Evolutionary conservation across 2,329 filamentous ascomycete genomes (phyloP), one percentile per base, ranked within the genome.

Genomic region (Lecanicillium sp.): DNA sequence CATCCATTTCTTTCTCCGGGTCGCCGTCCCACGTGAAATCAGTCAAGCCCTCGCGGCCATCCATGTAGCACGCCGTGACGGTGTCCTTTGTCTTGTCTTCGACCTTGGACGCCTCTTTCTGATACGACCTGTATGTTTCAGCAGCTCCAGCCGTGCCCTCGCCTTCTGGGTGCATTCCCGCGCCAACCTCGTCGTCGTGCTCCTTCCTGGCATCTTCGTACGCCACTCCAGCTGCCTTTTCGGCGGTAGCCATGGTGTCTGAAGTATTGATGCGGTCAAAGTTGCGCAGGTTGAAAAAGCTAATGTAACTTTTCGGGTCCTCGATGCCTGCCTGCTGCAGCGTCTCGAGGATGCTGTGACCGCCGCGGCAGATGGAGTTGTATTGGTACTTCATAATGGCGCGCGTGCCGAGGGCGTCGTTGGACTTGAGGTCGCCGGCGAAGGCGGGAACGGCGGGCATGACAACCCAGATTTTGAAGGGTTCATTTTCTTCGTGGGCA

Each of bases 381-480:
- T 92, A 90, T 55, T 92, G 86, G 58, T 84, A 90, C 56, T 92
- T 85, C 83, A 92, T 89, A 52, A 94, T 90, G 5, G 85, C 87
- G 27, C 87, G 71, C 0, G 86, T 92, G 17, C 84, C 83, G 2
- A 90, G 67, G 8, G 82, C 79, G 17, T 76, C 80, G 37, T 89
- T 81, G 0, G 72, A 72, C 51, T 84, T 76, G 35, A 94, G 68
- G 50, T 92, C 85, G 4, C 87, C 87, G 2, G 87, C 84, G 53
- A 94, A 94, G 2, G 79, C 87, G 7, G 86, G 87, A 1, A 94
- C 80, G 2, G 84, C 76, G 1, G 86, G 86, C 61, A 92, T 92
- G 42, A 84, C 65, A 15, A 92, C 74, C 47, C 89, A 79, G 48
- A 90, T 72, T 46, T 82, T 81, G 65, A 84, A 94, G 41, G 74